Evolutionary conservation across 257 asterid genomes (phyloP), one percentile per base, ranked within the genome.

Genomic region (Solanum medicagineum): DNA sequence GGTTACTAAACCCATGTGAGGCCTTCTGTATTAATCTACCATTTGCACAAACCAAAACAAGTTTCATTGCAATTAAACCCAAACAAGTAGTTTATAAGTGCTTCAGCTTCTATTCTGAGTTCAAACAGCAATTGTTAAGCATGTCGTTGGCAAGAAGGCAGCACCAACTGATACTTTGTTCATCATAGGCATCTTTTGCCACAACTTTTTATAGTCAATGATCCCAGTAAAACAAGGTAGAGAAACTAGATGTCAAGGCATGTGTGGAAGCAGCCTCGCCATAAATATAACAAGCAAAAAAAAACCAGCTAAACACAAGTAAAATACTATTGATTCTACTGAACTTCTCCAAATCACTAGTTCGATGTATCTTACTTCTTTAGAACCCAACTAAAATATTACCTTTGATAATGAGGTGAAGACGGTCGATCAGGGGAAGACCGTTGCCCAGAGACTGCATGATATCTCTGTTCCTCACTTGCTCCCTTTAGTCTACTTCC

Each of bases 371-470:
- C 87, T 29, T 32, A 32, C 36, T 32, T 32, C 36, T 32, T 44
- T 11, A 63, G 19, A 57, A 65, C 56, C 56, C 47, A 84, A 87
- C 60, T 56, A 17, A 55, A 63, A 60, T 19, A 74, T 82, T 94
- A 95, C 98, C 98, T 90, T 77, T 86, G 92, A 89, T 89, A 91
- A 87, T 86, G 92, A 54, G 98, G 95, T 57, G 98, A 95, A 90
- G 98, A 89, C 85, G 98, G 96, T 75, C 87, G 95, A 86, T 96
- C 99, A 22, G 97, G 95, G 53, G 98, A 91, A 74, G 94, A 91
- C 85, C 86, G 88, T 84, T 87, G 94, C 84, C 80, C 91, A 86
- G 81, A 47, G 44, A 75, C 81, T 75, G 81, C 81, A 75, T 68
- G 92, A 87, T 86, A 90, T 81, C 97, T 90, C 44, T 89, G 88